phyloP scores from a whole-genome alignment of 208 protist genomes.

The Vickermania ingenoplastis region DNA sequence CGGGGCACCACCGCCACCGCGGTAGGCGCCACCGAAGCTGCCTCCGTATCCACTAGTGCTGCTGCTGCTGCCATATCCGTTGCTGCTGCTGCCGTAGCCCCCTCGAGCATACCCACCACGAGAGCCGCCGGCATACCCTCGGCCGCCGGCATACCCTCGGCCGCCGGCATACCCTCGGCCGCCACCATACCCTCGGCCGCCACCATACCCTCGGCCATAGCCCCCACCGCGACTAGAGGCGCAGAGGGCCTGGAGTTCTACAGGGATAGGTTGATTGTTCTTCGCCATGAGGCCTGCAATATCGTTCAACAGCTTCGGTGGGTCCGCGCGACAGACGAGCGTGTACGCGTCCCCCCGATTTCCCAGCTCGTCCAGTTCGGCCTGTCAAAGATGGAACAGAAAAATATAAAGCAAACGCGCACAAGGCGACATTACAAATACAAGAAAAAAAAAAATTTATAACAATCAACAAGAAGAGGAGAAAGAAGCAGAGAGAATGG shows the following conservation, averaged over 20 bases:
- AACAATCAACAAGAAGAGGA: slow-evolving; percentile 4
- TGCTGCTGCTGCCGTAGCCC: slow-evolving; percentile 1
- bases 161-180: slow-evolving; percentile 13
- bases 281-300: slow-evolving; percentile 59
- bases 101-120: slow-evolving; percentile 12
- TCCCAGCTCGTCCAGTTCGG: slow-evolving; percentile 83
- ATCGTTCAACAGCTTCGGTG: slow-evolving; percentile 68
- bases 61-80: slow-evolving; percentile 3
- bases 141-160: slow-evolving; percentile 11
- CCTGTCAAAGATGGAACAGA: slow-evolving; percentile 24
- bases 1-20: slow-evolving; percentile 5
- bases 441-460: slow-evolving; percentile 7
- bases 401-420: slow-evolving; percentile 1
- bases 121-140: slow-evolving; percentile 9
- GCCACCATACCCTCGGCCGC: slow-evolving; percentile 21
- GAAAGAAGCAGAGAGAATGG: not conserved
- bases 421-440: slow-evolving; percentile 3
- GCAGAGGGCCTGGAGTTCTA: slow-evolving; percentile 49
- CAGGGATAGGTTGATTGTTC: slow-evolving; percentile 54
- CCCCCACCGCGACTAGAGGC: slow-evolving; percentile 2
- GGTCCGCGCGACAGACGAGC: slow-evolving; percentile 60
- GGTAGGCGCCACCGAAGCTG: not conserved
- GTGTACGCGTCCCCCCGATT: slow-evolving; percentile 81
- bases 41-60: too few species aligned
- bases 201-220: slow-evolving; percentile 22